Base-by-base conservation (phyloP, 1,139 yeast genomes). In the Magnusiomyces clavatus region DNA sequence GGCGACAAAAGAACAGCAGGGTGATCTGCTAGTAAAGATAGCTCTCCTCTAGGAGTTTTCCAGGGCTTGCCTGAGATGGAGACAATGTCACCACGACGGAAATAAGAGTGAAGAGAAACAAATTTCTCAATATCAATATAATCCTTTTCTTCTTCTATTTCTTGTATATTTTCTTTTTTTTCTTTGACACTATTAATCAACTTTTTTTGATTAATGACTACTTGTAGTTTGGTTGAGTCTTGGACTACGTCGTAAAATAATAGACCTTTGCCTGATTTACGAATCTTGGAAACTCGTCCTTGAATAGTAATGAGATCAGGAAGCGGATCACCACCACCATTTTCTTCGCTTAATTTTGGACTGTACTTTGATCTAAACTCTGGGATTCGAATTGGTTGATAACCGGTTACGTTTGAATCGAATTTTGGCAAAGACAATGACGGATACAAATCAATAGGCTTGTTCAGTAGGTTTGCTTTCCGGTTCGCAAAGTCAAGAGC, bases 61-160 rank as follows among this genome's bases (percentile, higher is more conserved):
- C 94, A 86, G 0, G 96, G 89, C 19, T 63, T 62, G 0, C 98
- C 98, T 3, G 69, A 60, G 37, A 81, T 79, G 6, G 78, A 71
- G 1, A 89, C 70, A 46, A 75, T 77, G 64, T 90, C 98, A 0
- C 97, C 97, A 37, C 77, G 76, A 47, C 82, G 73, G 44, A 88
- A 69, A 41, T 72, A 64, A 2, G 67, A 66, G 62, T 82, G 83
- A 0, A 62, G 54, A 1, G 65, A 62, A 13, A 68, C 64, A 61
- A 86, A 86, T 41, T 71, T 73, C 0, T 73, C 77, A 43, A 38
- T 58, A 36, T 24, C 31, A 49, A 69, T 65, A 72, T 79, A 69
- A 24, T 24, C 8, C 8, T 24, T 4, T 24, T 24, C 6, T 24
- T 24, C 31, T 24, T 4, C 8, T 24, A 5, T 4, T 24, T 24